These are phyloP conservation scores for Metschnikowia henanensis DNA, from an alignment of 805 yeast genomes.

Conservation along the genomic window DNA sequence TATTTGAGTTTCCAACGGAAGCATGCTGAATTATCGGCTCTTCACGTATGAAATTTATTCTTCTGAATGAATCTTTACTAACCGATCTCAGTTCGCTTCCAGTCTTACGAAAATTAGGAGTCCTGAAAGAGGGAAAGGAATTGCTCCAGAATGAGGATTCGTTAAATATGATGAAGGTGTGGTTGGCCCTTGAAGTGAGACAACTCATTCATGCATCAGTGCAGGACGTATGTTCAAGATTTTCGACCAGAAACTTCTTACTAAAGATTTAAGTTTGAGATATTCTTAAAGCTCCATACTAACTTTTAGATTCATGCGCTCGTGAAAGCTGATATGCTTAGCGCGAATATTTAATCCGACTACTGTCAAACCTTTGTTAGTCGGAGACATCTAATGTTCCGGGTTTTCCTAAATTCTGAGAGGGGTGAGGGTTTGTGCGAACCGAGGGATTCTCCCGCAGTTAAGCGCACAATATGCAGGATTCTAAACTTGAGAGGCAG, in stretches of 20 bases:
- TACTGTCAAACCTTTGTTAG: too few species aligned
- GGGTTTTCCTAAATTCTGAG: too few species aligned
- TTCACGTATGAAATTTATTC: background rate
- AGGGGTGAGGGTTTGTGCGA: too few species aligned
- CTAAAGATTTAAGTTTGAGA: background rate
- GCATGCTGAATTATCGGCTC: constrained; percentile 17
- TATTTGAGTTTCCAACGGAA: constrained; percentile 44
- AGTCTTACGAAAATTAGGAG: constrained; percentile 76
- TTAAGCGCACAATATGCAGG: too few species aligned
- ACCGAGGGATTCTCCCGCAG: too few species aligned
- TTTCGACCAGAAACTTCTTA: too few species aligned
- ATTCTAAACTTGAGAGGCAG: too few species aligned
- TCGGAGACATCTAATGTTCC: too few species aligned
- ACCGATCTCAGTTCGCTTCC: constrained; percentile 67
- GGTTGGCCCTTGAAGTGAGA: constrained; percentile 88
- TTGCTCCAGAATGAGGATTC: constrained; percentile 56
- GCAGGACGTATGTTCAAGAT: constrained; percentile 58
- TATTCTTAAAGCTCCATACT: constrained; percentile 15
- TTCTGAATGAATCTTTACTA: constrained; percentile 12
- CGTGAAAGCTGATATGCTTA: constrained; percentile 46
- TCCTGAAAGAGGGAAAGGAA: constrained; percentile 62
- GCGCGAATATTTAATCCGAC: constrained; percentile 36
- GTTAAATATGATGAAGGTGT: constrained; percentile 83
- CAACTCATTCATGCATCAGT: constrained; percentile 82
- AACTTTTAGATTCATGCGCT: constrained; percentile 38